Percentiles rank a stretch among this genome's conserved stretches.
Conservation (phyloP, 306 rosid genomes). For the Trifolium fragiferum region DNA sequence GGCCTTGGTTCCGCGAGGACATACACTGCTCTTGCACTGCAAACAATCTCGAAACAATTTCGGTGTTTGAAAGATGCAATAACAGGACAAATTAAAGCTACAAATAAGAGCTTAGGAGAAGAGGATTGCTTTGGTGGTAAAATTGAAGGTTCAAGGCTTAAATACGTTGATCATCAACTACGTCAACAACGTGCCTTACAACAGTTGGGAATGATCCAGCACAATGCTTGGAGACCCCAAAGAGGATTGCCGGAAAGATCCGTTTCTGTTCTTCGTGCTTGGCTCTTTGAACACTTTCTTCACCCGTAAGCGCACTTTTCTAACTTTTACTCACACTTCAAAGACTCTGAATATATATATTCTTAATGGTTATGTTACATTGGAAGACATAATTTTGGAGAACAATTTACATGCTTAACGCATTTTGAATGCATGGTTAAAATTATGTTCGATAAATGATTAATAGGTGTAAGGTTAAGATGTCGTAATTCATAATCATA, state of each 20-base stretch:
- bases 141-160: conserved; percentile 85
- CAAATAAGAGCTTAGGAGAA: conserved; percentile 89
- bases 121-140: conserved; percentile 79
- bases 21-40: conserved; percentile 91
- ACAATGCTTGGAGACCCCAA: conserved; percentile 99
- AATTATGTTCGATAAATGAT: too few relatives aligned
- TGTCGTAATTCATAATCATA: too few relatives aligned
- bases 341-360: too few relatives aligned
- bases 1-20: conserved; percentile 86
- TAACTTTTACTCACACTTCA: neutral
- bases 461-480: too few relatives aligned
- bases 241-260: conserved; percentile 98
- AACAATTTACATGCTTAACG: too few relatives aligned
- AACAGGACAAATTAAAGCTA: conserved; percentile 66
- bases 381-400: too few relatives aligned
- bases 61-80: conserved; percentile 94
- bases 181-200: conserved; percentile 97
- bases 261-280: conserved; percentile 99
- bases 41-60: conserved; percentile 94
- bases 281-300: conserved; percentile 99
- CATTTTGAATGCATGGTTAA: too few relatives aligned
- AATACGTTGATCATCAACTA: conserved; percentile 90
- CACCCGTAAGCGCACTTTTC: conserved; percentile 82
- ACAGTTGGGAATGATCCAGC: conserved; percentile 99
- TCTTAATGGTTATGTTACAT: too few relatives aligned